phyloP scores from a whole-genome alignment of 371 early-diverging fungal species.

The Phascolomyces articulosus region DNA sequence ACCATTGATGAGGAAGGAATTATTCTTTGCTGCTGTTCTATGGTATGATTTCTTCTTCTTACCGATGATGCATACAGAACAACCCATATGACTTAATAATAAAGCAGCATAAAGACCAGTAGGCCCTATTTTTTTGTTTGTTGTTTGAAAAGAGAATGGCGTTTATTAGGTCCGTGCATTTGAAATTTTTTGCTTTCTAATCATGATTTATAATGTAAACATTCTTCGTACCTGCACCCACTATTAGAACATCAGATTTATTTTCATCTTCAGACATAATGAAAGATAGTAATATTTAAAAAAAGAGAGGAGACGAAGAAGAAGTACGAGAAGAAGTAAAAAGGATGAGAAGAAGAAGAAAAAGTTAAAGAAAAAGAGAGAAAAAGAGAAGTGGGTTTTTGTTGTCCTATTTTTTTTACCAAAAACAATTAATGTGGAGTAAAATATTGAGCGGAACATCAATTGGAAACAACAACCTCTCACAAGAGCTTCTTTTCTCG shows the following conservation, averaged over 20 bases:
- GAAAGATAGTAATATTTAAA: background rate
- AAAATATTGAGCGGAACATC: background rate
- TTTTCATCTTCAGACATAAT: slow-evolving; percentile 1
- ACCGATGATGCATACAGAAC: slow-evolving; percentile 39
- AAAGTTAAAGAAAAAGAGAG: background rate
- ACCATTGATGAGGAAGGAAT: too few relatives aligned
- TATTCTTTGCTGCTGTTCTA: too few relatives aligned
- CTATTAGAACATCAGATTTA: slow-evolving; percentile 38
- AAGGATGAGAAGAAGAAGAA: background rate
- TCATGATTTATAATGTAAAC: too few relatives aligned
- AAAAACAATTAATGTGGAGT: background rate
- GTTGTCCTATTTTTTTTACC: background rate
- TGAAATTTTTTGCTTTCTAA: background rate
- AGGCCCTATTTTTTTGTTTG: slow-evolving; percentile 21
- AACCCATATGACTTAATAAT: slow-evolving; percentile 35
- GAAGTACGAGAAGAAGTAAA: too few relatives aligned
- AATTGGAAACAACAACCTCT: background rate
- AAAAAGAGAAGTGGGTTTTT: background rate
- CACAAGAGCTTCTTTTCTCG: background rate
- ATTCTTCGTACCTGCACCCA: slow-evolving; percentile 44
- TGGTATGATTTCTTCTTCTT: too few relatives aligned
- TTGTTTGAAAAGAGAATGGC: background rate
- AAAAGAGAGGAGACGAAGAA: background rate
- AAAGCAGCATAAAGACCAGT: slow-evolving; percentile 45
- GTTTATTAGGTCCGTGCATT: background rate